phyloP scores from a whole-genome alignment of 164 flowering plant genomes.

The Houttuynia cordata region DNA sequence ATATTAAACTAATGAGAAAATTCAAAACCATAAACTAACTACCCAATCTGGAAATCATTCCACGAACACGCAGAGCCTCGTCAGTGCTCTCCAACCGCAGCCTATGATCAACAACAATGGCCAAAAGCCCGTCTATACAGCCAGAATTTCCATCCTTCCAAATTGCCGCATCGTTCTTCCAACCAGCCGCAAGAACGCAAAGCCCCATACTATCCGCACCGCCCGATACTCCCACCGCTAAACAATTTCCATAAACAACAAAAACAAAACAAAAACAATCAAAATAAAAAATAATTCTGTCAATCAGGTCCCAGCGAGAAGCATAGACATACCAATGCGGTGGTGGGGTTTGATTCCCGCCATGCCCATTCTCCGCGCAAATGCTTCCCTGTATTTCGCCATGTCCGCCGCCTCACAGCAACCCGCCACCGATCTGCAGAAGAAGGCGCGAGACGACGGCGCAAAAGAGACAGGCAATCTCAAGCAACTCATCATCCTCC shows the following conservation, averaged over 20 bases:
- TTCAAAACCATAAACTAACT: not conserved
- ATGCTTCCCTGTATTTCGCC: slow-evolving; percentile 30
- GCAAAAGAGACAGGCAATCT: not conserved
- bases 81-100: slow-evolving; percentile 73
- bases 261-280: not conserved
- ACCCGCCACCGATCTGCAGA: not conserved
- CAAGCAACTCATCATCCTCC: not conserved
- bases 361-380: slow-evolving; percentile 59
- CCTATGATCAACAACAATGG: slow-evolving; percentile 84
- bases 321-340: slow-evolving; percentile 43
- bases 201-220: slow-evolving; percentile 91
- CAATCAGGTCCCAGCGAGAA: not conserved
- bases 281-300: too few species aligned
- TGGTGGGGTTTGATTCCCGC: slow-evolving; percentile 79
- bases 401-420: slow-evolving; percentile 12
- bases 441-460: not conserved
- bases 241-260: not conserved
- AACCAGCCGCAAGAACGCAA: slow-evolving; percentile 53
- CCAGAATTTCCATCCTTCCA: slow-evolving; percentile 15
- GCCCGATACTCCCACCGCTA: slow-evolving; percentile 88
- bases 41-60: slow-evolving; percentile 66
- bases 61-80: slow-evolving; percentile 50
- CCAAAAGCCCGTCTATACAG: slow-evolving; percentile 60
- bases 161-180: slow-evolving; percentile 43
- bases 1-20: too few species aligned